Evolutionary conservation across 805 yeast species (phyloP).

Genomic region (Pichia pseudocactophila): DNA sequence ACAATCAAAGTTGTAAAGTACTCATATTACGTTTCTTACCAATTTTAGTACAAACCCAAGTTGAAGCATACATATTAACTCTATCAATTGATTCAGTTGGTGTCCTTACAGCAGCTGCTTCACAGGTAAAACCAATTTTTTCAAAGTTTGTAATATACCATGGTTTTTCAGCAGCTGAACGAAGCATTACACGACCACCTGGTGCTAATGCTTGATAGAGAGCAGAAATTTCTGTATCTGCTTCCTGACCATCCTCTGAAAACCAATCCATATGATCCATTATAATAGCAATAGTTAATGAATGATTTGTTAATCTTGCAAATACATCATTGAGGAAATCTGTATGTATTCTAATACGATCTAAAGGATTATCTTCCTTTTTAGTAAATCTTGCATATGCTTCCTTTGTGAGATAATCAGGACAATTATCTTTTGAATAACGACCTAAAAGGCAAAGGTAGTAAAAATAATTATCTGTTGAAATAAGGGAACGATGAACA

Average conservation of each 20-base stretch:
- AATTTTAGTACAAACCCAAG: slow-evolving; percentile 70
- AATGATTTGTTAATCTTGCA: slow-evolving; percentile 49
- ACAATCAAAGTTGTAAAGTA: slow-evolving; percentile 26
- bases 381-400: slow-evolving; percentile 45
- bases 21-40: slow-evolving; percentile 41
- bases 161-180: slow-evolving; percentile 66
- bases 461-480: slow-evolving; percentile 71
- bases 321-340: slow-evolving; percentile 72
- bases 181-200: slow-evolving; percentile 66
- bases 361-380: slow-evolving; percentile 40
- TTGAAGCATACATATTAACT: slow-evolving; percentile 81
- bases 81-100: slow-evolving; percentile 65
- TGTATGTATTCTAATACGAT: slow-evolving; percentile 68
- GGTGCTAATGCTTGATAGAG: slow-evolving; percentile 51
- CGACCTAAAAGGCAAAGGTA: slow-evolving; percentile 56
- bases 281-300: slow-evolving; percentile 68
- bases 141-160: slow-evolving; percentile 73
- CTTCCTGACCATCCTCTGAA: slow-evolving; percentile 55
- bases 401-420: slow-evolving; percentile 57
- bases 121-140: slow-evolving; percentile 55
- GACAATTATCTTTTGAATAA: slow-evolving; percentile 59
- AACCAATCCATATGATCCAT: slow-evolving; percentile 96
- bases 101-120: slow-evolving; percentile 59
- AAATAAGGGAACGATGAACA: slow-evolving; percentile 50
- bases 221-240: slow-evolving; percentile 56